A percentile compares a stretch with the other conserved stretches of the same genome.
Evolutionary conservation across 2,329 filamentous ascomycete species (phyloP).

Genomic region (Sphaceloma murrayae): DNA sequence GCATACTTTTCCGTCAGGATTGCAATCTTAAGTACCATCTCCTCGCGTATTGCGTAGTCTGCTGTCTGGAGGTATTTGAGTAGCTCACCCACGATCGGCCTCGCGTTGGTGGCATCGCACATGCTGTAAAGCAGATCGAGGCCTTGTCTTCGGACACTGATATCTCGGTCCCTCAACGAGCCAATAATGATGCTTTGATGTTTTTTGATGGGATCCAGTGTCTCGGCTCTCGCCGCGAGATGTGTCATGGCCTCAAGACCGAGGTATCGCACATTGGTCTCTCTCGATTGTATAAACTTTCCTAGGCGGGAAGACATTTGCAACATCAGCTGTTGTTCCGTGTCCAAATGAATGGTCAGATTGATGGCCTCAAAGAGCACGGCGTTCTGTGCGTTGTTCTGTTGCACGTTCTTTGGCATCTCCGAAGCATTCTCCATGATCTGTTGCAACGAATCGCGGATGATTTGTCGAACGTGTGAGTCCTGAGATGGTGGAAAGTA

Average conservation of each 20-base stretch:
- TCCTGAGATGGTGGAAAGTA: conserved; percentile 97
- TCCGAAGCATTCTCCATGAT: conserved; percentile 89
- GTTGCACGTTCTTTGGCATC: conserved; percentile 94
- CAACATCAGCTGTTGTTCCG: conserved; percentile 87
- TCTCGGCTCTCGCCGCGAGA: conserved; percentile 85
- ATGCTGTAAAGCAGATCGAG: conserved; percentile 97
- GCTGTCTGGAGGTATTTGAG: conserved; percentile 91
- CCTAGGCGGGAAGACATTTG: conserved; percentile 86
- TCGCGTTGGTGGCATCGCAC: conserved; percentile 93
- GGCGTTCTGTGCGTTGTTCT: conserved; percentile 97
- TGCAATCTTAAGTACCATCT: conserved; percentile 98
- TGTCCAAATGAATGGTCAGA: conserved; percentile 93
- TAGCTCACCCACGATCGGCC: conserved; percentile 85
- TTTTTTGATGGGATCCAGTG: conserved; percentile 92
- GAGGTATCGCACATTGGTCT: conserved; percentile 94
- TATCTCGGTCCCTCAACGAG: conserved; percentile 88
- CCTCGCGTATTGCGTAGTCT: conserved; percentile 94
- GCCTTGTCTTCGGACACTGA: conserved; percentile 91
- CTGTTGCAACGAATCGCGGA: conserved; percentile 81
- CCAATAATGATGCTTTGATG: conserved; percentile 94
- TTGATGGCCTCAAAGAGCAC: conserved; percentile 98
- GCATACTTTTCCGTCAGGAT: conserved; percentile 98
- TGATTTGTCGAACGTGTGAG: conserved; percentile 80
- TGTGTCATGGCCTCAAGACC: conserved; percentile 97
- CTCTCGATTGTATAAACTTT: conserved; percentile 90